These are phyloP conservation scores for Phytophthora lateralis DNA, from an alignment of 352 stramenopile species.

Conservation along the genomic window DNA sequence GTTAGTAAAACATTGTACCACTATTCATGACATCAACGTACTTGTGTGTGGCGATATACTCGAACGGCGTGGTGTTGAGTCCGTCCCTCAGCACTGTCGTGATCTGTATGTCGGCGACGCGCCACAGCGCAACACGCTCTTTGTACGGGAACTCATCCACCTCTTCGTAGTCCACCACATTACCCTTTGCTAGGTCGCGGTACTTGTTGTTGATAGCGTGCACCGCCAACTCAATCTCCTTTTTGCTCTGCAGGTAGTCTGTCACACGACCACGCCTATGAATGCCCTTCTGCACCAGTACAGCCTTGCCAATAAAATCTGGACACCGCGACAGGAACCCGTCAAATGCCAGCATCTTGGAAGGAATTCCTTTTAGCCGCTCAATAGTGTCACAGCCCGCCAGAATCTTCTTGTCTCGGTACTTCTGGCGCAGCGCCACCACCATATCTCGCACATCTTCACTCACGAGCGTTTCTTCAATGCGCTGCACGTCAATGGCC, in stretches of 20 bases:
- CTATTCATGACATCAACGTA: slow-evolving; percentile 17
- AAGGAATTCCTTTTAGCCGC: slow-evolving; percentile 95
- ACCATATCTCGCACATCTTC: slow-evolving; percentile 56
- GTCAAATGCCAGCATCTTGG: slow-evolving; percentile 97
- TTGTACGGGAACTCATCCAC: slow-evolving; percentile 71
- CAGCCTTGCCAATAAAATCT: slow-evolving; percentile 79
- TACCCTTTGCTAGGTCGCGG: slow-evolving; percentile 41
- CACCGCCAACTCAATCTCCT: slow-evolving; percentile 93
- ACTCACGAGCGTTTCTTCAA: slow-evolving; percentile 55
- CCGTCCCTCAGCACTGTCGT: slow-evolving; percentile 77
- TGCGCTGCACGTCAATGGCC: slow-evolving; percentile 64
- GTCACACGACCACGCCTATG: slow-evolving; percentile 86
- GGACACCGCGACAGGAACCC: slow-evolving; percentile 90
- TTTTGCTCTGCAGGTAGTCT: slow-evolving; percentile 95
- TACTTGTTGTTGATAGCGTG: slow-evolving; percentile 93
- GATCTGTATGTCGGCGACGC: slow-evolving; percentile 76
- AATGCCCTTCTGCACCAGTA: slow-evolving; percentile 85
- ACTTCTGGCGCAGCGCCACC: slow-evolving; percentile 63
- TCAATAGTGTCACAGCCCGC: slow-evolving; percentile 95
- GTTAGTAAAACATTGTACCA: neutral
- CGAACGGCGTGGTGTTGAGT: slow-evolving; percentile 83
- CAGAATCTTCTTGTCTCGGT: slow-evolving; percentile 86
- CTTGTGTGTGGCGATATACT: slow-evolving; percentile 85
- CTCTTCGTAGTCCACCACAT: slow-evolving; percentile 83
- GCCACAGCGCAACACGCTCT: slow-evolving; percentile 77